Base-by-base conservation (phyloP, 495 filamentous ascomycete genomes). In the Glarea lozoyensis region DNA sequence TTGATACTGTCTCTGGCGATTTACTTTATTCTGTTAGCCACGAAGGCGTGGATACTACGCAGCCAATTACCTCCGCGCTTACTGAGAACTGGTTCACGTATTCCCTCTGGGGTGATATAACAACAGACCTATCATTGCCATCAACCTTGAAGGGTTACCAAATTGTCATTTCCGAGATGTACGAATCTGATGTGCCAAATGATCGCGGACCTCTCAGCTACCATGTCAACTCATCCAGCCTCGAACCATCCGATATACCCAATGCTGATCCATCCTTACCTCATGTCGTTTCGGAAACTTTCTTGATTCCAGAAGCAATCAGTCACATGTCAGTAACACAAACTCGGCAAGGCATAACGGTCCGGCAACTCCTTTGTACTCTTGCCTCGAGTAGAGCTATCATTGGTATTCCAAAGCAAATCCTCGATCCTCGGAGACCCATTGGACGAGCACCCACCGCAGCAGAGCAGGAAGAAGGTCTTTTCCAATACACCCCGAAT, bases 41-140 rank as follows among this genome's bases (percentile, higher is more conserved):
- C 57, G 58, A 71, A 12, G 82, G 78, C 12, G 79, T 93, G 24
- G 93, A 97, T 57, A 69, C 74, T 1, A 69, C 64, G 9, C 82
- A 87, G 49, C 76, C 82, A 2, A 86, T 96, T 49, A 62, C 79
- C 16, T 84, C 85, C 25, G 74, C 73, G 23, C 65, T 97, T 21
- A 82, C 86, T 3, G 92, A 97, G 67, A 97, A 99, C 66, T 97
- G 89, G 88, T 86, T 94, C 60, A 69, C 84, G 19, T 94, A 92
- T 68, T 82, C 86, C n/a, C 85, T 89, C 66, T 90, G 73, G 56
- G 77, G 73, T 27, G 71, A 85, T 42, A 65, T 73, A 47, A 55
- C 65, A 0, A 65, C 68, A 4, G 66, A 71, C 20, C 66, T 69
- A 35, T 48, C 59, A 2, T 53, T 68, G 18, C 68, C 79, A 34